Conservation (phyloP, 768 basidiomycete species). For the Russula compacta region DNA sequence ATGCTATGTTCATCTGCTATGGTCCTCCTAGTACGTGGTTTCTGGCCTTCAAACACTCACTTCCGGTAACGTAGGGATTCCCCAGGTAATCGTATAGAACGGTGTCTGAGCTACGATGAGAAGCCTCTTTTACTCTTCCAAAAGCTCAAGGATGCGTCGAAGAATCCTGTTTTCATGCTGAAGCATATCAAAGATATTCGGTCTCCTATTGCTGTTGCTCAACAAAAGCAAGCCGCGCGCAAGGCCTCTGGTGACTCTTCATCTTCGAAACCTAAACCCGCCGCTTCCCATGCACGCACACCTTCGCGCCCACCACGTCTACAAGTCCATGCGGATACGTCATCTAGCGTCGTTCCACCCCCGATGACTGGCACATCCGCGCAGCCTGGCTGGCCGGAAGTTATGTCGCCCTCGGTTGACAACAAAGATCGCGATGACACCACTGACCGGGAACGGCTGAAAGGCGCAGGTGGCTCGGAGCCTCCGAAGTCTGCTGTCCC, state of each 20-base stretch:
- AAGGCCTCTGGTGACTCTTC: conserved; percentile 46
- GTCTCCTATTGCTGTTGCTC: conserved; percentile 93
- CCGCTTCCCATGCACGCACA: conserved; percentile 31
- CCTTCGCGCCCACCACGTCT: conserved; percentile 53
- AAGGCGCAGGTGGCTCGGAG: conserved; percentile 3
- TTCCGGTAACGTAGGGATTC: neutral
- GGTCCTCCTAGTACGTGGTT: conserved; percentile 67
- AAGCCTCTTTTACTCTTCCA: conserved; percentile 96
- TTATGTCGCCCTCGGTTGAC: conserved; percentile 50
- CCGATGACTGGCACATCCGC: conserved; percentile 45
- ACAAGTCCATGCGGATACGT: conserved; percentile 53
- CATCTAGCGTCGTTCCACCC: conserved; percentile 35
- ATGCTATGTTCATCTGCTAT: conserved; percentile 99
- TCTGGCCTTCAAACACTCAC: neutral
- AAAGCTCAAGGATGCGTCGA: conserved; percentile 92
- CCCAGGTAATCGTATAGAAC: conserved; percentile 70
- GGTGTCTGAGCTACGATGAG: conserved; percentile 95
- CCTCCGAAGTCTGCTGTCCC: conserved; percentile 32
- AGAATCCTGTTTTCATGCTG: conserved; percentile 98
- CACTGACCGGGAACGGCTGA: conserved; percentile 20
- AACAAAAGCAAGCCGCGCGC: conserved; percentile 88
- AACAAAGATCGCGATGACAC: conserved; percentile 37
- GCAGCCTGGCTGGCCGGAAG: conserved; percentile 71
- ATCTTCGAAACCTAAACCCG: conserved; percentile 22
- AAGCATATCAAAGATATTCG: conserved; percentile 95